These are phyloP conservation scores for Fusarium duplospermum DNA, from an alignment of 2,329 filamentous ascomycete species.

Conservation along the genomic window DNA sequence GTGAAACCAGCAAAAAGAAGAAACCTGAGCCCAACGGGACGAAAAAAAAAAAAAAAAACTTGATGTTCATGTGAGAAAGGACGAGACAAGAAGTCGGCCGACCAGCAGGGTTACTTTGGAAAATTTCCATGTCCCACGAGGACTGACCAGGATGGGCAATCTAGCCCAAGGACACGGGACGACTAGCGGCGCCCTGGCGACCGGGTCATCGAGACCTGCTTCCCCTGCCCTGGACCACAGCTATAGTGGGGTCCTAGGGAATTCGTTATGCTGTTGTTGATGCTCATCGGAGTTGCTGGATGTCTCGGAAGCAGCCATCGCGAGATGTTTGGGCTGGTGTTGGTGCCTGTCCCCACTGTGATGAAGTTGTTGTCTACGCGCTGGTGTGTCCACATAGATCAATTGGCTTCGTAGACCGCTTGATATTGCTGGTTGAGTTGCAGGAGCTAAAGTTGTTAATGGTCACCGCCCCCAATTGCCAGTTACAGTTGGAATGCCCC, in stretches of 20 bases:
- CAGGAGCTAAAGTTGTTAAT: neutral
- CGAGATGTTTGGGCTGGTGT: slow-evolving; percentile 17
- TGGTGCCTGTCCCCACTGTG: neutral
- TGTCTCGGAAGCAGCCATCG: neutral
- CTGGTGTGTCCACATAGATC: neutral
- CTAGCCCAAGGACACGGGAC: neutral
- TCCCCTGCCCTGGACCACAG: neutral
- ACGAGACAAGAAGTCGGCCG: neutral
- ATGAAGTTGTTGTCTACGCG: slow-evolving; percentile 1
- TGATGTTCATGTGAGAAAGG: neutral
- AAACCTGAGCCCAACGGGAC: neutral
- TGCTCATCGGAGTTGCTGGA: neutral
- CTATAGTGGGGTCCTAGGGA: neutral
- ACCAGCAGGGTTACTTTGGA: neutral
- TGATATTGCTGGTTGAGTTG: neutral
- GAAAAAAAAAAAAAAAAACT: neutral
- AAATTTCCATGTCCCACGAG: slow-evolving; percentile 25
- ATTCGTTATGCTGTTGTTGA: neutral
- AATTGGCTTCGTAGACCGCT: neutral
- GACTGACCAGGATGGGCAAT: slow-evolving; percentile 7
- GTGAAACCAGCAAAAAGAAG: neutral
- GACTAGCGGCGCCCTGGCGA: slow-evolving; percentile 10
- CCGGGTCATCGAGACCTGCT: neutral
- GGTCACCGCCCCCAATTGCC: neutral
- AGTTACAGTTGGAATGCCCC: neutral